Base-by-base conservation (phyloP, 768 basidiomycete genomes). In the Amanita rimosa region DNA sequence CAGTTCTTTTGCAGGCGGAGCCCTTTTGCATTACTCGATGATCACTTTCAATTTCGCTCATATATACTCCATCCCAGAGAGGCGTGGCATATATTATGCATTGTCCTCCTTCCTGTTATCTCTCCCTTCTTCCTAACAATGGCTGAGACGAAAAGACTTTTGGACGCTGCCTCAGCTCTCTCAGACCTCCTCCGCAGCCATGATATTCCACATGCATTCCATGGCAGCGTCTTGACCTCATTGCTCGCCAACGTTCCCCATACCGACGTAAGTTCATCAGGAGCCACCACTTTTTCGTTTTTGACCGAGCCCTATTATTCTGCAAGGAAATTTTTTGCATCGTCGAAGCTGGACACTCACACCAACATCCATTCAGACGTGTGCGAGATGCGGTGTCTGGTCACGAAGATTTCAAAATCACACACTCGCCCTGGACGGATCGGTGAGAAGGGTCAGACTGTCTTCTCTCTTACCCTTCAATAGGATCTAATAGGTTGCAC, bases 341-440 rank as follows among this genome's bases (percentile, higher is more conserved):
- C 60, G 86, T 89, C 52, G 83, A 90, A 64, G 79, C 80, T 40
- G 78, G 81, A n/a, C 64, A 76, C 31, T 62, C 66, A 37, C 74
- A 68, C 27, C 64, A 72, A 0, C 81, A 90, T 61, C 82, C 86
- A 0, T 92, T 90, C 62, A 78, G 85, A 51, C 78, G 82, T 50
- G 84, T 87, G 40, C 79, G 88, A 49, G 84, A 89, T 54, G 86
- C 88, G 10, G 60, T 86, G 46, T 65, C 78, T 26, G 76, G 75
- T 24, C 80, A 69, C 58, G 73, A 78, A 29, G 75, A 82, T 57
- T 77, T 88, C 55, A 74, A 79, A 7, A 72, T 74, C 17, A 81
- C 76, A 10, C 74, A 81, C 55, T 86, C 88, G 0, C 81, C 88
- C n/a, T 90, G 88, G 88, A 87, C 81, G 49, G 86, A 88, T 58